Evolutionary conservation across 495 filamentous ascomycete genomes (phyloP).

Genomic region (Sordaria brevicollis): DNA sequence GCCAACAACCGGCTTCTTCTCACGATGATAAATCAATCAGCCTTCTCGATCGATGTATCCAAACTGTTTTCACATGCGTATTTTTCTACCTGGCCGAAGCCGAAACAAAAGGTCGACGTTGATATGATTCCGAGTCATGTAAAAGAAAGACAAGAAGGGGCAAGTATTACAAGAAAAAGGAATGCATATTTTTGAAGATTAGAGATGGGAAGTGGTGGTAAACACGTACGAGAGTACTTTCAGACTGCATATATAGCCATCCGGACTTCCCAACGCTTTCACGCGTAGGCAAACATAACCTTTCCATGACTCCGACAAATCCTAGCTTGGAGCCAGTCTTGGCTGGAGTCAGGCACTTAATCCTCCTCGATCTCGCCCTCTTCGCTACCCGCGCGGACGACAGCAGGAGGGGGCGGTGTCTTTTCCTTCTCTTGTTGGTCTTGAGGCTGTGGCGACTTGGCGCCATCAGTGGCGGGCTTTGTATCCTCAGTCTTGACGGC

Average conservation of each 20-base stretch:
- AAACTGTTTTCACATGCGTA: background rate
- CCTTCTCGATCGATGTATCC: background rate
- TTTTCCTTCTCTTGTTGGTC: slow-evolving; percentile 49
- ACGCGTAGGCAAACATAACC: background rate
- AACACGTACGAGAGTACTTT: background rate
- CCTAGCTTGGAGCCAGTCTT: background rate
- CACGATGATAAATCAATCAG: background rate
- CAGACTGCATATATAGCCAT: background rate
- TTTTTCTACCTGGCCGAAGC: background rate
- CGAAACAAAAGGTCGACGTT: background rate
- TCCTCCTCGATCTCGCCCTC: slow-evolving; percentile 98
- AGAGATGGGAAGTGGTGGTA: background rate
- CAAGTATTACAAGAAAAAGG: background rate
- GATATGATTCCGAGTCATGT: background rate
- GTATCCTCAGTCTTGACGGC: slow-evolving; percentile 1
- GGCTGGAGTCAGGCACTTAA: slow-evolving; percentile 22
- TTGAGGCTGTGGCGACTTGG: slow-evolving; percentile 43
- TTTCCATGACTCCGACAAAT: background rate
- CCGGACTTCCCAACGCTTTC: background rate
- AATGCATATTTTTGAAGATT: slow-evolving; percentile 1
- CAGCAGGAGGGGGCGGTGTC: slow-evolving; percentile 37
- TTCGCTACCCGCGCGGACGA: slow-evolving; percentile 77
- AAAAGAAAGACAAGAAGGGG: background rate
- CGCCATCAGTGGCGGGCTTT: slow-evolving; percentile 33
- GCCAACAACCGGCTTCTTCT: background rate